These are phyloP conservation scores for Diutina scorzettiae DNA, from an alignment of 1,139 yeast genomes.

Conservation along the genomic window DNA sequence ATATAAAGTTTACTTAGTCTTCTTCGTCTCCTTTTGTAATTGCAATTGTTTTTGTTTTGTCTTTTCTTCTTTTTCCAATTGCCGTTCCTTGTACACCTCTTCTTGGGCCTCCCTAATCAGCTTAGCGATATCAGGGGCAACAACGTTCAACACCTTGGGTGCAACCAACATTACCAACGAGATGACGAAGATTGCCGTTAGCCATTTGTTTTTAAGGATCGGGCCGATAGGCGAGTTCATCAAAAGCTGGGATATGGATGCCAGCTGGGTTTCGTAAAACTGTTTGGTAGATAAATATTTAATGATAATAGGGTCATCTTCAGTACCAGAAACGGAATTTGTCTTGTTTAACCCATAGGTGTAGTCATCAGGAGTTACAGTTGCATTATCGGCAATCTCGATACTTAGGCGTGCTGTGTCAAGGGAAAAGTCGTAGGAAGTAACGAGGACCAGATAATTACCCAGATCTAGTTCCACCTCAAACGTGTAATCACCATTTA, in stretches of 20 bases:
- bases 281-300: background rate
- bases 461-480: background rate
- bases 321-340: background rate
- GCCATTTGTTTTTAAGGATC: background rate
- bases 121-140: slow-evolving; percentile 2
- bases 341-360: background rate
- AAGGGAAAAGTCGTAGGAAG: background rate
- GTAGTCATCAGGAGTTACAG: background rate
- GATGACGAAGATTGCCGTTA: background rate
- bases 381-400: background rate
- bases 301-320: background rate
- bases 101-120: background rate
- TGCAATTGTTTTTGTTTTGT: too few relatives aligned
- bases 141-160: background rate
- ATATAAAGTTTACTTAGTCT: too few relatives aligned
- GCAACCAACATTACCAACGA: background rate
- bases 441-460: background rate
- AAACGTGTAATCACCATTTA: background rate
- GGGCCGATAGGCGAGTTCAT: slow-evolving; percentile 1
- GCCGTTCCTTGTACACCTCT: slow-evolving; percentile 1
- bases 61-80: background rate
- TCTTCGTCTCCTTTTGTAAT: too few relatives aligned
- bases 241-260: background rate
- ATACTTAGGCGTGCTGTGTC: background rate
- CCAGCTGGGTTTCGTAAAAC: background rate